Base-by-base conservation (phyloP, 1,284 basidiomycete species). In the Coniophora puteana region DNA sequence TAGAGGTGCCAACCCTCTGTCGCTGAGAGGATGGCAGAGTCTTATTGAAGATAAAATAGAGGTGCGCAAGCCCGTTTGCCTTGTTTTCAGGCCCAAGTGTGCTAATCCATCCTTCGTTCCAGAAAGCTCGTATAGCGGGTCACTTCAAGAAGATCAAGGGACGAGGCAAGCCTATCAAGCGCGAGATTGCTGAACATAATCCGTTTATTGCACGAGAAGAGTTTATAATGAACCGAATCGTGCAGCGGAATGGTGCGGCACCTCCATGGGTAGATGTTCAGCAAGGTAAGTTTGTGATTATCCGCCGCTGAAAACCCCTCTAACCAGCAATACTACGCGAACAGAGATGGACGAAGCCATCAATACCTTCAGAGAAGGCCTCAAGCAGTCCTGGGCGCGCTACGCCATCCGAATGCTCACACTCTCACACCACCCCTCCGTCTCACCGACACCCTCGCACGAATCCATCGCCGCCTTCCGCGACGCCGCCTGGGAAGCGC, bases 181-280 rank as follows among this genome's bases (percentile, higher is more conserved):
- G 66, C 3, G 71, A 78, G 32, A 67, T 64, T 2, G 83, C 89
- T 39, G 87, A 90, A 55, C 66, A 68, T 21, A 94, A 94, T 55
- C 91, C 90, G 0, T 92, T 89, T 57, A 80, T 91, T 43, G 74
- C 71, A 18, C 69, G 81, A n/a, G 81, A 82, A 54, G 83, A 92
- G 57, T 89, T 85, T 50, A 66, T 93, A 38, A 85, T 94, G 85
- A 94, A 94, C 55, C 78, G 91, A 11, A 92, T 94, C 44, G 77
- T 95, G 14, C 85, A 91, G 53, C 69, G 81, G 27, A 89, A 93
- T 53, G 89, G 88, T 12, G 89, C 86, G 2, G 78, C 83, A 1
- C 93, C 92, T n/a, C 87, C 90, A 3, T 95, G 90, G 90, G 84
- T 95, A 4, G 91, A 94, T 61, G 55, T 93, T 24, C 92, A 93